Percentiles rank a stretch among this genome's conserved stretches.
Conservation (phyloP, 495 filamentous ascomycete genomes). For the Niebla homalea region DNA sequence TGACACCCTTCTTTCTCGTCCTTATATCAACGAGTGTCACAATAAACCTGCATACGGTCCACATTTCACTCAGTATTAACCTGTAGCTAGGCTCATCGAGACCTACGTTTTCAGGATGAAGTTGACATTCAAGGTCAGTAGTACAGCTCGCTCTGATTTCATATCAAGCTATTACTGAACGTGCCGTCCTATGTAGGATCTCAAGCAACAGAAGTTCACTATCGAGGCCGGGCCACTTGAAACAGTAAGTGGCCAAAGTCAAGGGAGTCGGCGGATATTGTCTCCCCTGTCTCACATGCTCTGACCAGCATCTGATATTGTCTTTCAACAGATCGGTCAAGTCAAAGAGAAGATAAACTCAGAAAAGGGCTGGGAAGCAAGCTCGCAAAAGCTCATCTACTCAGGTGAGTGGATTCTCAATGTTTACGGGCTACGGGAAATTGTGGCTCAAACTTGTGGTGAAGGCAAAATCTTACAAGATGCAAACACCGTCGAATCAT, state of each 20-base stretch:
- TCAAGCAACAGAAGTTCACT: conserved; percentile 95
- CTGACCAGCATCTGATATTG: neutral
- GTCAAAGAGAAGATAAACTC: conserved; percentile 80
- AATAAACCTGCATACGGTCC: no score
- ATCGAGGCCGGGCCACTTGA: conserved; percentile 89
- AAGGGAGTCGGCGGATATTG: neutral
- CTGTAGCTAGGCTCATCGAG: neutral
- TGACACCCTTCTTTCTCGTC: no score
- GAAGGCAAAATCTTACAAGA: conserved; percentile 95
- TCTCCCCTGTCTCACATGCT: neutral
- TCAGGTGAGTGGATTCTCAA: conserved; percentile 52
- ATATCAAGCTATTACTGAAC: neutral
- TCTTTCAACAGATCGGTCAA: conserved; percentile 55
- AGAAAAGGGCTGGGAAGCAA: conserved; percentile 84
- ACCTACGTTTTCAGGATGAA: conserved; percentile 46
- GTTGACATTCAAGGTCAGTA: conserved; percentile 66
- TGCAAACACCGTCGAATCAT: conserved; percentile 86
- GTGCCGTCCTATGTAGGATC: conserved; percentile 44
- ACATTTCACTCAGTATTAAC: no score
- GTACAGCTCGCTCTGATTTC: conserved; percentile 17
- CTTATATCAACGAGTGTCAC: no score
- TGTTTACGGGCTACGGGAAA: neutral
- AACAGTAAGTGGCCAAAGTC: conserved; percentile 47
- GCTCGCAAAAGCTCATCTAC: conserved; percentile 89
- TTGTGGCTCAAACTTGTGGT: neutral